A percentile compares a stretch with the other conserved stretches of the same genome.
Evolutionary conservation across 2,329 filamentous ascomycete species (phyloP).

Genomic region (Nothomitra cinnamomea): DNA sequence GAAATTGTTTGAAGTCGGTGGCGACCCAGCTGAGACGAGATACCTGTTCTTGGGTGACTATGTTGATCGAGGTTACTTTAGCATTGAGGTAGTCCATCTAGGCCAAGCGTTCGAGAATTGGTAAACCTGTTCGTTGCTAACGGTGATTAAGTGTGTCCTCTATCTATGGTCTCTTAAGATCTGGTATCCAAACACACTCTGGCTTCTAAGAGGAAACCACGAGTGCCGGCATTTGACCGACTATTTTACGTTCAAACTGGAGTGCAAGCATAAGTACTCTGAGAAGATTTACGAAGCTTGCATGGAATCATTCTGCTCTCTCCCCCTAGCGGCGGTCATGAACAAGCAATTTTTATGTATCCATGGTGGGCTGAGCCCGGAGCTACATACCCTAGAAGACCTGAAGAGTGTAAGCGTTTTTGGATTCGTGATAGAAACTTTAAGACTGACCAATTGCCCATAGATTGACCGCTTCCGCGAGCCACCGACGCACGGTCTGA

Average conservation of each 20-base stretch:
- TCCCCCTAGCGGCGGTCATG: conserved; percentile 93
- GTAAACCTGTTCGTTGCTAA: not conserved
- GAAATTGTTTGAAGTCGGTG: conserved; percentile 98
- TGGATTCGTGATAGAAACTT: conserved; percentile 10
- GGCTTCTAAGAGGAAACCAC: conserved; percentile 94
- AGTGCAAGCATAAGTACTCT: conserved; percentile 99
- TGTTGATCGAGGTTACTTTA: conserved; percentile 96
- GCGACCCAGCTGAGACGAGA: conserved; percentile 86
- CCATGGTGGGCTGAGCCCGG: conserved; percentile 87
- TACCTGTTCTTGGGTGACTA: conserved; percentile 98
- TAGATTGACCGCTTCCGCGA: conserved; percentile 96
- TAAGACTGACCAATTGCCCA: conserved; percentile 11
- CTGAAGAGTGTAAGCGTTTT: conserved; percentile 54
- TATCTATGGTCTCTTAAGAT: conserved; percentile 98
- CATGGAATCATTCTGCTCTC: conserved; percentile 91
- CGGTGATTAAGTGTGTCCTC: conserved; percentile 55
- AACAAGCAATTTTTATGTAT: conserved; percentile 99
- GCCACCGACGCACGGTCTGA: conserved; percentile 89
- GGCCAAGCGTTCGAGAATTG: not conserved
- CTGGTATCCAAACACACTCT: conserved; percentile 94
- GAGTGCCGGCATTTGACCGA: conserved; percentile 98
- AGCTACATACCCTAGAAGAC: conserved; percentile 90
- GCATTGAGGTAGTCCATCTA: conserved; percentile 53
- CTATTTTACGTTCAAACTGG: conserved; percentile 99
- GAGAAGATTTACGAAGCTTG: conserved; percentile 93